These are phyloP conservation scores for Verticillium albo-atrum DNA, from an alignment of 2,329 filamentous ascomycete species.

Conservation along the genomic window DNA sequence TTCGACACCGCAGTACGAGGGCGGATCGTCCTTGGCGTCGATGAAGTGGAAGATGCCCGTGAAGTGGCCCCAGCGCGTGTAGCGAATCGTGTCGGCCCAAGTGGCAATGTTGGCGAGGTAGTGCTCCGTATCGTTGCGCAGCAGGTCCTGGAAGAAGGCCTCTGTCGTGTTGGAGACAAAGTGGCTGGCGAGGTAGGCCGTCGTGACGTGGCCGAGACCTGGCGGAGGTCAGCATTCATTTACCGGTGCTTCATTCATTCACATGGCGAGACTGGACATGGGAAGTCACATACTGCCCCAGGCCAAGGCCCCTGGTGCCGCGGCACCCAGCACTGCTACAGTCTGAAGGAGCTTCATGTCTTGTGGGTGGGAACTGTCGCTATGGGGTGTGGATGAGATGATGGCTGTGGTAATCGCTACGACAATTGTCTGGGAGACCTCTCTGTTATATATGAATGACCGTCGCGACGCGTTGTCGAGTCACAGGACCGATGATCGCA, in stretches of 20 bases:
- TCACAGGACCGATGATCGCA: neutral
- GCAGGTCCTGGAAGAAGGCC: constrained; percentile 51
- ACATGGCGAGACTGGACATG: constrained; percentile 6
- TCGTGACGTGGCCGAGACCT: constrained; percentile 62
- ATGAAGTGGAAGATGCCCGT: constrained; percentile 64
- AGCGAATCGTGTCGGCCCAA: constrained; percentile 64
- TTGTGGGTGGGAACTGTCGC: neutral
- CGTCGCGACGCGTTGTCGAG: neutral
- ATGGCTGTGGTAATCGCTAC: neutral
- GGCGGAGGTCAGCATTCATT: constrained; percentile 23
- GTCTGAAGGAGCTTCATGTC: constrained; percentile 24
- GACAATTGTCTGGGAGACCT: no score
- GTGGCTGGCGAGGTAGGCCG: constrained; percentile 58
- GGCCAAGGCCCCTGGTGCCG: constrained; percentile 27
- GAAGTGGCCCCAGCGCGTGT: constrained; percentile 57
- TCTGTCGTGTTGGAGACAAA: constrained; percentile 55
- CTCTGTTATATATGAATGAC: neutral
- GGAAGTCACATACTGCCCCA: constrained; percentile 34
- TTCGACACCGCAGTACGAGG: constrained; percentile 51
- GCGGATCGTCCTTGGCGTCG: constrained; percentile 61
- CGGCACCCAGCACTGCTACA: constrained; percentile 21
- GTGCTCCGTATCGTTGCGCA: constrained; percentile 48
- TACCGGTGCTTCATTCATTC: constrained; percentile 49
- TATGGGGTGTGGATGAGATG: neutral
- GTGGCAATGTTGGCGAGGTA: constrained; percentile 61